Conservation (phyloP, 306 rosid genomes). For the Begonia fuchsioides region DNA sequence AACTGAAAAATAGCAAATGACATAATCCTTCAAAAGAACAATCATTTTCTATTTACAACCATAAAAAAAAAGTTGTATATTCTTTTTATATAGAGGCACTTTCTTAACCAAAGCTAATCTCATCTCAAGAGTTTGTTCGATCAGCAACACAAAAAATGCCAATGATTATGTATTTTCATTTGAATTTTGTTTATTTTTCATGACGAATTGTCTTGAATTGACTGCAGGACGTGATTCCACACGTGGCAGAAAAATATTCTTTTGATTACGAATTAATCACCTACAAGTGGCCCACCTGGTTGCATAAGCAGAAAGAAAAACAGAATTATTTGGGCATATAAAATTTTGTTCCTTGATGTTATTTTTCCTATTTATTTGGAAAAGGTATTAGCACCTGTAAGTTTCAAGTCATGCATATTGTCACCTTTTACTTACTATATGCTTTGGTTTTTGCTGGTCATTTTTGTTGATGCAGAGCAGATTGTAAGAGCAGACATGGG, state of each 20-base stretch:
- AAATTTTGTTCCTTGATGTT: conserved; percentile 94
- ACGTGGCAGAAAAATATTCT: conserved; percentile 85
- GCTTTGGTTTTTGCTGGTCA: conserved; percentile 47
- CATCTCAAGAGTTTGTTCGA: too few species aligned
- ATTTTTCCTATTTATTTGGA: conserved; percentile 95
- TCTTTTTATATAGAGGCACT: not conserved
- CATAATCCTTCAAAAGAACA: too few species aligned
- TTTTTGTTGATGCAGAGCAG: conserved; percentile 97
- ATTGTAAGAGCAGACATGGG: conserved; percentile 97
- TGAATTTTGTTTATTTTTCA: too few species aligned
- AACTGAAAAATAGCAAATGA: too few species aligned
- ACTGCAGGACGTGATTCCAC: conserved; percentile 76
- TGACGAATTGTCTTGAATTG: conserved; percentile 1
- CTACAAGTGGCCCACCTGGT: conserved; percentile 99
- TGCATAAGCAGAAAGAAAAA: conserved; percentile 97
- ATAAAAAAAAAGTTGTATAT: conserved; percentile 6
- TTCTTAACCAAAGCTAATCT: too few species aligned
- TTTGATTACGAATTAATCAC: conserved; percentile 79
- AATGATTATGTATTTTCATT: too few species aligned
- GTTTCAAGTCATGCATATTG: not conserved
- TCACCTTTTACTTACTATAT: not conserved
- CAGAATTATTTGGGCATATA: conserved; percentile 98
- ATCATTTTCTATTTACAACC: too few species aligned
- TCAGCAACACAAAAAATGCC: too few species aligned
- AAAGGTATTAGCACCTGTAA: conserved; percentile 42